Evolutionary conservation across 2,329 filamentous ascomycete genomes (phyloP), one percentile per base, ranked within the genome.

Genomic region (Stagonosporopsis vannaccii): DNA sequence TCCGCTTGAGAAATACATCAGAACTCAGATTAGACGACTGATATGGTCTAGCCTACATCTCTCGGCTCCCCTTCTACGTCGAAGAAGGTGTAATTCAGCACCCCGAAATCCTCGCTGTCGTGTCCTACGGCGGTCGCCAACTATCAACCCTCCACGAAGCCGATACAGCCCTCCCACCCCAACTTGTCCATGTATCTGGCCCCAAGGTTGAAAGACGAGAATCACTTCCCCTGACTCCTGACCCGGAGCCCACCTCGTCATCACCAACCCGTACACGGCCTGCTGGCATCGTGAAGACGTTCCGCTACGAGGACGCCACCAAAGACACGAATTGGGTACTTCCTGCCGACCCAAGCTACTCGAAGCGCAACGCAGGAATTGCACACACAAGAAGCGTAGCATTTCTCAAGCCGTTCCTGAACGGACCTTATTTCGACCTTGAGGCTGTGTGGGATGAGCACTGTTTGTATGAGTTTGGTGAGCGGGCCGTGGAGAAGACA

Each of bases 371-470:
- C 0, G 88, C 87, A 28, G 79, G 82, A 0, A 78, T 91, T 0
- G 81, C 87, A 0, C 89, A 92, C 68, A 90, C 88, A 0, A 82
- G 90, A 1, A 87, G 80, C 50, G 75, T 91, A 2, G 76, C 80
- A 0, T 90, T 90, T 60, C 67, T 92, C 7, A 91, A 91, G 66
- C 81, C 81, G 5, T 76, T 83, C 1, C 75, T 89, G 2, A 77
- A 78, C 0, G 90, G 89, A 0, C 89, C 90, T 0, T 84, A 81
- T 58, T 91, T 92, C 66, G 88, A 92, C 62, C 83, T 93, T 8
- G 90, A 93, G 69, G 82, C 82, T 1, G 87, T 92, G 44, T 94
- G 90, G 90, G 89, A 92, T 7, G 89, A 92, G 73, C 90, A 94
- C 70, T 90, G 87, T 0, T 81, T 82, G 39, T 89, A 84, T 63